Conservation (phyloP, 345 rosid genomes). For the Raphanus sativus region DNA sequence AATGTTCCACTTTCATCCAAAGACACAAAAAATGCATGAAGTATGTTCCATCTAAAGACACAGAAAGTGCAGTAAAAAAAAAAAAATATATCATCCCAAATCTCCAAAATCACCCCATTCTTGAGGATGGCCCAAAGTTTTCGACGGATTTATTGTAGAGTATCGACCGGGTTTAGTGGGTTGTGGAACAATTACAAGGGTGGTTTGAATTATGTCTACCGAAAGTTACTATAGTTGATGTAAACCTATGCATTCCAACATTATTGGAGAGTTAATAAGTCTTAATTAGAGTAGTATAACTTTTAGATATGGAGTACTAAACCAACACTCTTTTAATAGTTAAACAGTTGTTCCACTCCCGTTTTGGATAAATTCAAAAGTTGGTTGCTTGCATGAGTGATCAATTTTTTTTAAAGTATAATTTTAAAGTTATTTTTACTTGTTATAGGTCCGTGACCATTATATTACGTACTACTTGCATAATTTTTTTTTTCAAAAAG, state of each 20-base stretch:
- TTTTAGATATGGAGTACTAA: neutral
- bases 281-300: neutral
- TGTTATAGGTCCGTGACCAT: neutral
- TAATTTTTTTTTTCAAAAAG: neutral
- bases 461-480: neutral
- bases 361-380: neutral
- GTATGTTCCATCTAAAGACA: too few relatives aligned
- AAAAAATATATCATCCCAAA: too few relatives aligned
- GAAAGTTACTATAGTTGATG: slow-evolving; percentile 2
- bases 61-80: too few relatives aligned
- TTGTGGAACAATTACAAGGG: slow-evolving; percentile 22
- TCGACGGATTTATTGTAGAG: slow-evolving; percentile 19
- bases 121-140: slow-evolving; percentile 25
- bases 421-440: neutral
- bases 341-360: neutral
- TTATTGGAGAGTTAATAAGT: neutral
- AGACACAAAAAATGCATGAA: too few relatives aligned
- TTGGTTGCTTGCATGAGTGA: neutral
- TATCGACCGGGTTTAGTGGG: neutral
- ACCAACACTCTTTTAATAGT: neutral
- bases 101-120: neutral
- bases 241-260: neutral
- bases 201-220: slow-evolving; percentile 19
- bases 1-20: too few relatives aligned
- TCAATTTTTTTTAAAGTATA: neutral